A percentile compares a stretch with the other conserved stretches of the same genome.
Evolutionary conservation across 805 yeast genomes (phyloP).

Genomic region (Yarrowia sp.): DNA sequence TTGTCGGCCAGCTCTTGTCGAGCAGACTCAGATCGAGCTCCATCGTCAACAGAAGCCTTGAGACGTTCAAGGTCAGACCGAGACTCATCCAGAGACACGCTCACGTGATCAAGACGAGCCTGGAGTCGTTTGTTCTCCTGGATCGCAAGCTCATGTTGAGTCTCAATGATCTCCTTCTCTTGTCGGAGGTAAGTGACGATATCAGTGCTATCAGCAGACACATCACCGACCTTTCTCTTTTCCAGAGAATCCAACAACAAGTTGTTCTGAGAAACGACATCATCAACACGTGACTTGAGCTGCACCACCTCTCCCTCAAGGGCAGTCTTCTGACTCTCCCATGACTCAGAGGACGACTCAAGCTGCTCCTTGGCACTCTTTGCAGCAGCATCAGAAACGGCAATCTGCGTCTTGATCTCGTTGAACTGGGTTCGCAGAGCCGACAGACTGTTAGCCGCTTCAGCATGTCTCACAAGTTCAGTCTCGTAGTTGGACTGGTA

Average conservation of each 20-base stretch:
- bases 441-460: conserved; percentile 46
- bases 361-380: conserved; percentile 33
- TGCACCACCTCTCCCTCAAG: conserved; percentile 50
- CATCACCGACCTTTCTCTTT: conserved; percentile 33
- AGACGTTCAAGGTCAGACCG: conserved; percentile 49
- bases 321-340: conserved; percentile 46
- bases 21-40: conserved; percentile 36
- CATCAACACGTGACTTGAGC: conserved; percentile 50
- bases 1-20: conserved; percentile 52
- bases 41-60: conserved; percentile 31
- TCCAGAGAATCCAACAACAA: conserved; percentile 70
- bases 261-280: conserved; percentile 64
- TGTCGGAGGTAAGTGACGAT: conserved; percentile 63
- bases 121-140: conserved; percentile 57
- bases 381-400: conserved; percentile 30
- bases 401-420: conserved; percentile 36
- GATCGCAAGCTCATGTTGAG: conserved; percentile 51
- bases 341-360: conserved; percentile 39
- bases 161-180: conserved; percentile 69
- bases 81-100: conserved; percentile 52
- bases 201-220: conserved; percentile 37
- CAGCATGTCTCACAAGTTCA: conserved; percentile 56
- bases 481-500: conserved; percentile 55
- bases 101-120: conserved; percentile 49
- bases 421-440: conserved; percentile 43